Base-by-base conservation (phyloP, 306 rosid species). In the Gleditsia sinensis region DNA sequence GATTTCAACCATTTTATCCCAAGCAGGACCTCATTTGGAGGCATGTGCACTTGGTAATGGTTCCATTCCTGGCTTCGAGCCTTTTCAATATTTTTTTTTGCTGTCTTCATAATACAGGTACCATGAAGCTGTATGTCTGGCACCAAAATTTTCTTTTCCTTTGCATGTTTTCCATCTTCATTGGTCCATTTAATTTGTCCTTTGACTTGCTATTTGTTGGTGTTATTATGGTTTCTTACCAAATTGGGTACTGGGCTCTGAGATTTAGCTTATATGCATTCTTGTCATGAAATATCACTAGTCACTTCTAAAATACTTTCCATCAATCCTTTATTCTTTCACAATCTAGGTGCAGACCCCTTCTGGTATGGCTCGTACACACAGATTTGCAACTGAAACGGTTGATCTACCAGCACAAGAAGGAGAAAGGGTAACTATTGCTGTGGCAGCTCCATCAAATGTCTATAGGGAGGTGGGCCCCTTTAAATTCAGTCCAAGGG, bases 371-470 rank as follows among this genome's bases (percentile, higher is more conserved):
- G 98, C 95, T 25, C 96, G 98, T 51, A 90, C 97, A 10, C 92
- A 94, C 80, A 83, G 91, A 81, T 91, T 94, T 90, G 98, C 96
- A 17, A 91, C 98, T 53, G 96, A 94, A 80, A 91, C 97, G 17
- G 96, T 89, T 60, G 96, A 91, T 77, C 83, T 94, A 48, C 98
- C 98, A 37, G 98, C 98, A 42, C 96, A 87, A 82, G 86, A 81
- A 76, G 97, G 97, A 14, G 96, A 94, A 86, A 89, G 98, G 82
- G 95, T 94, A 72, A 89, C 97, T 40, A 78, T 94, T 76, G 97
- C 96, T 20, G 85, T 84, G 74, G 97, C 96, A 65, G 93, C 97
- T 86, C 98, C 98, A 40, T 85, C 88, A 46, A 85, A 64, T 76
- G 84, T 86, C 45, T 90, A 82, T 69, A 91, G 95, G 80, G 90